Percentiles rank a stretch among this genome's conserved stretches.
These are phyloP conservation scores for Raffaelea deltoideospora DNA, from an alignment of 2,329 filamentous ascomycete species.

Conservation along the genomic window DNA sequence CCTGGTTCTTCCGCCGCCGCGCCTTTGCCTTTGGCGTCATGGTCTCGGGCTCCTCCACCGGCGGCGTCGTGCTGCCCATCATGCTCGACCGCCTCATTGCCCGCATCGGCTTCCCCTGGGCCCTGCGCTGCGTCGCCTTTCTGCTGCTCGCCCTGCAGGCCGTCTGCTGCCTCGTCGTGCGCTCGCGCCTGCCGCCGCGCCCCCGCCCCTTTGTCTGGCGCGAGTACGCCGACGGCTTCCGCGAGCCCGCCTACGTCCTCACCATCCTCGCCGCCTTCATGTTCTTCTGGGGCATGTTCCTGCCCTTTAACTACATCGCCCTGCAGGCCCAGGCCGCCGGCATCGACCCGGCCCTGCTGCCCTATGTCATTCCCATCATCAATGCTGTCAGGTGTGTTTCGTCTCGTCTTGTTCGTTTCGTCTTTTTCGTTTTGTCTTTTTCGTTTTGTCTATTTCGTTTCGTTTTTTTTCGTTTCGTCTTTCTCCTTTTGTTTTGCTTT, in stretches of 20 bases:
- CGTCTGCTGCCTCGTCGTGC: conserved; percentile 17
- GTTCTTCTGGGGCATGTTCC: conserved; percentile 39
- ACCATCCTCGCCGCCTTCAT: conserved; percentile 32
- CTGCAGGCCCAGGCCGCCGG: conserved; percentile 30
- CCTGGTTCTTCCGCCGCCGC: conserved; percentile 32
- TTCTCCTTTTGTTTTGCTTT: too few species aligned
- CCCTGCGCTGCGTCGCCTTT: conserved; percentile 21
- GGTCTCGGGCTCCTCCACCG: conserved; percentile 32
- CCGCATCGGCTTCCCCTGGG: conserved; percentile 25
- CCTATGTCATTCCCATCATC: conserved; percentile 41
- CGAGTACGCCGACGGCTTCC: conserved; percentile 31
- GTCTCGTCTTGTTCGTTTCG: neutral
- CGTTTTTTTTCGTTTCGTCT: too few species aligned
- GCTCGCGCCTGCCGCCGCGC: conserved; percentile 18
- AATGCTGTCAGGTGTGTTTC: conserved; percentile 23
- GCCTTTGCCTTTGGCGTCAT: conserved; percentile 31
- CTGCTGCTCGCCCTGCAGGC: conserved; percentile 19
- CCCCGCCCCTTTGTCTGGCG: conserved; percentile 24
- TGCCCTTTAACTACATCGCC: conserved; percentile 38
- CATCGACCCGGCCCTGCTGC: conserved; percentile 23
- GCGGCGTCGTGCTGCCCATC: conserved; percentile 41
- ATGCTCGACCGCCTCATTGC: conserved; percentile 36
- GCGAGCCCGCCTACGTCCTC: conserved; percentile 27
- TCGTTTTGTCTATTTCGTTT: too few species aligned
- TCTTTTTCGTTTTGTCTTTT: too few species aligned